A percentile compares a stretch with the other conserved stretches of the same genome.
phyloP scores from a whole-genome alignment of 2,329 filamentous ascomycete species.

The Phialophora tarda region DNA sequence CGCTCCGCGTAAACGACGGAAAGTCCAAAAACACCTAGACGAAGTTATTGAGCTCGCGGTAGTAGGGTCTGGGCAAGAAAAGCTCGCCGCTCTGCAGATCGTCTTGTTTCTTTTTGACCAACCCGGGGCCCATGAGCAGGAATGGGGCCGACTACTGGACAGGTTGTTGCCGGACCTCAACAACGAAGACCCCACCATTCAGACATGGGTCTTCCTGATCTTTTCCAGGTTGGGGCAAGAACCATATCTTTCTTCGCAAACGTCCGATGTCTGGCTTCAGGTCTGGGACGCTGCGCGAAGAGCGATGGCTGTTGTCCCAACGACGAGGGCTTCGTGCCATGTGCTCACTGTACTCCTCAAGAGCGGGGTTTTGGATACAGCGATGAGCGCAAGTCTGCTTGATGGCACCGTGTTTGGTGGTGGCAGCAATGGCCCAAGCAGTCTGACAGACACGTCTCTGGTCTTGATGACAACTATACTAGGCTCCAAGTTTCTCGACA shows the following conservation, averaged over 20 bases:
- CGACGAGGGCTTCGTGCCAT: slow-evolving; percentile 34
- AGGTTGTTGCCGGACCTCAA: slow-evolving; percentile 20
- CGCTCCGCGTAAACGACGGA: slow-evolving; percentile 32
- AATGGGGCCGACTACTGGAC: slow-evolving; percentile 10
- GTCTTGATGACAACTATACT: slow-evolving; percentile 73
- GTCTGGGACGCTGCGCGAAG: slow-evolving; percentile 32
- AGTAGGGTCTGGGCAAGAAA: slow-evolving; percentile 24
- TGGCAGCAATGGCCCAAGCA: slow-evolving; percentile 79
- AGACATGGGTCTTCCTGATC: slow-evolving; percentile 32
- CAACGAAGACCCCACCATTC: slow-evolving; percentile 28
- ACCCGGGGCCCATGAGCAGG: slow-evolving; percentile 10
- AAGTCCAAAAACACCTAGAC: slow-evolving; percentile 22
- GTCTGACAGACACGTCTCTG: slow-evolving; percentile 79
- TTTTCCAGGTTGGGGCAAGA: slow-evolving; percentile 21
- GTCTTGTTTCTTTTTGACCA: slow-evolving; percentile 33
- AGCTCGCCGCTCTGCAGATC: slow-evolving; percentile 31
- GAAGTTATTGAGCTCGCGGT: slow-evolving; percentile 24
- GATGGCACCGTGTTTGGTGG: slow-evolving; percentile 49
- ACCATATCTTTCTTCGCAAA: background rate
- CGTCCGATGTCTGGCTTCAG: slow-evolving; percentile 27
- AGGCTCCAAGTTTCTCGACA: slow-evolving; percentile 63
- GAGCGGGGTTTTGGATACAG: slow-evolving; percentile 16
- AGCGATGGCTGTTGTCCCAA: slow-evolving; percentile 23
- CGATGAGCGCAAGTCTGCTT: slow-evolving; percentile 18
- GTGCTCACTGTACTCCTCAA: slow-evolving; percentile 28